Conservation (phyloP, 1,284 basidiomycete species). For the Leccinum griseonigrum region DNA sequence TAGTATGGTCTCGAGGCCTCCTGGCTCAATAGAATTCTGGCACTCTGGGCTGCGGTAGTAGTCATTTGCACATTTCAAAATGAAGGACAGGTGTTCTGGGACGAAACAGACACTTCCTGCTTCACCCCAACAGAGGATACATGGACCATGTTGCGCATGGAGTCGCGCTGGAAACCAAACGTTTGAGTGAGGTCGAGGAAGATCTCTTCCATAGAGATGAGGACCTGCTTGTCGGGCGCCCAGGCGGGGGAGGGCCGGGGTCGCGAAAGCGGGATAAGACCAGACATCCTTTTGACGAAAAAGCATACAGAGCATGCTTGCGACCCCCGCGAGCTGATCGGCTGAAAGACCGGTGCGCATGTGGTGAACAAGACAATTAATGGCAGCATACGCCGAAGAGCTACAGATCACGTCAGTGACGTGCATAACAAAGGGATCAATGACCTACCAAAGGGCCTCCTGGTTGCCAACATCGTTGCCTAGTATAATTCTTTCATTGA, state of each 20-base stretch:
- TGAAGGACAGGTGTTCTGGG: conserved; percentile 97
- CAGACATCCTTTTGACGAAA: too few relatives aligned
- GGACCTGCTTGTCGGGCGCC: conserved; percentile 91
- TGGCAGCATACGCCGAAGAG: too few relatives aligned
- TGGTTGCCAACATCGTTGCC: too few relatives aligned
- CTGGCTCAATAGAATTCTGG: conserved; percentile 91
- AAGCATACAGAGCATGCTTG: too few relatives aligned
- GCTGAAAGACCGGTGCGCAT: too few relatives aligned
- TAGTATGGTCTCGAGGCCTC: conserved; percentile 92
- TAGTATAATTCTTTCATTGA: too few relatives aligned
- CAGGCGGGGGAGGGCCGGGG: conserved; percentile 90
- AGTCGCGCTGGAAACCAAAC: conserved; percentile 96
- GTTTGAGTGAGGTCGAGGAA: conserved; percentile 98
- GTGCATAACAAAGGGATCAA: too few relatives aligned
- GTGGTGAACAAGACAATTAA: too few relatives aligned
- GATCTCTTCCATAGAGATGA: conserved; percentile 98
- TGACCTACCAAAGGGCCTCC: too few relatives aligned
- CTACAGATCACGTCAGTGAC: too few relatives aligned
- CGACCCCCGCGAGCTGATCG: too few relatives aligned
- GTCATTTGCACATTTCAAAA: conserved; percentile 99
- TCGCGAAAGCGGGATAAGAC: conserved; percentile 51
- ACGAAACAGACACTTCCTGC: conserved; percentile 97
- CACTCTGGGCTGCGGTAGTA: conserved; percentile 99
- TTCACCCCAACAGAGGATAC: conserved; percentile 94
- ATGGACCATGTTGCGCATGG: conserved; percentile 82